Base-by-base conservation (phyloP, 305 asterid genomes). In the Solanum hybrid region DNA sequence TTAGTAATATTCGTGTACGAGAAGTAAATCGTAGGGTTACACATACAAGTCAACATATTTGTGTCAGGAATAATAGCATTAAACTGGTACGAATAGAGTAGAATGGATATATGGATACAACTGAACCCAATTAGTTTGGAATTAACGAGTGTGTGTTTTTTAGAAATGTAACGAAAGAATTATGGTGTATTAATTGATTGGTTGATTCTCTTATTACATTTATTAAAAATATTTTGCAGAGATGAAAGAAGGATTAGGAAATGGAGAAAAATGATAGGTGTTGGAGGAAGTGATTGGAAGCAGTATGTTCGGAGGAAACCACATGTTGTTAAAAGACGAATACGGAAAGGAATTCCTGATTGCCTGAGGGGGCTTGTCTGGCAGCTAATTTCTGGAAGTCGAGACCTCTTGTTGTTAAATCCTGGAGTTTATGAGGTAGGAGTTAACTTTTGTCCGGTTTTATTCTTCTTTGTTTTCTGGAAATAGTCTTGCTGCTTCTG, bases 361-460 rank as follows among this genome's bases (percentile, higher is more conserved):
- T 97, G 99, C 92, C 94, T 97, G 69, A 94, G 99, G 93, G 99
- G 99, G 42, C 96, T 96, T 88, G 99, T 95, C 90, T 97, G 99
- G 99, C 99, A 97, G 91, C 93, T 97, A 87, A 94, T 97, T 66
- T 97, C 99, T 88, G 99, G 99, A 82, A 96, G 99, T 90, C 98
- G 99, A 79, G 99, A 97, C 93, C 99, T 97, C 93, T 92, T 97
- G 93, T 94, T 97, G 88, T 92, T 95, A 98, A 97, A 97, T 92
- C 98, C 99, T 85, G 99, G 99, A 75, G 99, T 97, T 60, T 97
- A 97, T 90, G 98, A 97, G 99, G 99, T 97, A 92, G 98, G 97
- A 96, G 99, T 98, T 76, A 76, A 8, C 36, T 76, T 76, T 32
- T 76, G 42, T 32, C 40, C 7, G 7, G 42, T 76, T 76, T 19